These are phyloP conservation scores for Monosporozyma solicola DNA, from an alignment of 805 yeast species.

Conservation along the genomic window DNA sequence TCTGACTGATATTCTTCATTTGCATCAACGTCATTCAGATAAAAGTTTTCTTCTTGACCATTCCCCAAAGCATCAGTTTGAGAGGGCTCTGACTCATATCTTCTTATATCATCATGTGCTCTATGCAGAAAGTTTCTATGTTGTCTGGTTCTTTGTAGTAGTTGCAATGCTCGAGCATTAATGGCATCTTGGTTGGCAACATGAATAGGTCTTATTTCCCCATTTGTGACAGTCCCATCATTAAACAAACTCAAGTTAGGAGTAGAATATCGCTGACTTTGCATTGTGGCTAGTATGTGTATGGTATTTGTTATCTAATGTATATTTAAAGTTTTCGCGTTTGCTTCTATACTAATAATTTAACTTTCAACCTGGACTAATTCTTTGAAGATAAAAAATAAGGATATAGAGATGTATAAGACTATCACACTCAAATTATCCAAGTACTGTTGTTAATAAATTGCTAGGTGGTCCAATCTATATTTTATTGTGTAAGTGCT, in stretches of 20 bases:
- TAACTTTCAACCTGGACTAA: not conserved
- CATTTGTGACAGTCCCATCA: not conserved
- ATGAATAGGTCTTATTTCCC: slow-evolving; percentile 10
- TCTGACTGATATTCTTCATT: not conserved
- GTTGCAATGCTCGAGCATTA: slow-evolving; percentile 23
- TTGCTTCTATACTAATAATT: not conserved
- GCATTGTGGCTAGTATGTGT: not conserved
- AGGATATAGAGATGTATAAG: no score
- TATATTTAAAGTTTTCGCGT: not conserved
- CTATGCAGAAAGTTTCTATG: slow-evolving; percentile 17
- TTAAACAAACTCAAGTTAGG: not conserved
- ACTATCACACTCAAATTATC: no score
- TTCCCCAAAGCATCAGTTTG: not conserved
- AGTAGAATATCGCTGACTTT: slow-evolving; percentile 4
- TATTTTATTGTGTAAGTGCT: not conserved
- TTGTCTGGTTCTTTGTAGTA: slow-evolving; percentile 25
- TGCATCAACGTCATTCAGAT: not conserved
- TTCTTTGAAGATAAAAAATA: no score
- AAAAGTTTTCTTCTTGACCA: not conserved
- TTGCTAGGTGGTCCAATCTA: not conserved
- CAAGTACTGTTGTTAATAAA: no score
- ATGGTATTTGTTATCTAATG: not conserved
- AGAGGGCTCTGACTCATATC: slow-evolving; percentile 5
- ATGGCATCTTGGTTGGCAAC: slow-evolving; percentile 18
- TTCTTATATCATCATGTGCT: slow-evolving; percentile 7